Conservation (phyloP, 139 green algal genomes). For the Chlorella sp. region DNA sequence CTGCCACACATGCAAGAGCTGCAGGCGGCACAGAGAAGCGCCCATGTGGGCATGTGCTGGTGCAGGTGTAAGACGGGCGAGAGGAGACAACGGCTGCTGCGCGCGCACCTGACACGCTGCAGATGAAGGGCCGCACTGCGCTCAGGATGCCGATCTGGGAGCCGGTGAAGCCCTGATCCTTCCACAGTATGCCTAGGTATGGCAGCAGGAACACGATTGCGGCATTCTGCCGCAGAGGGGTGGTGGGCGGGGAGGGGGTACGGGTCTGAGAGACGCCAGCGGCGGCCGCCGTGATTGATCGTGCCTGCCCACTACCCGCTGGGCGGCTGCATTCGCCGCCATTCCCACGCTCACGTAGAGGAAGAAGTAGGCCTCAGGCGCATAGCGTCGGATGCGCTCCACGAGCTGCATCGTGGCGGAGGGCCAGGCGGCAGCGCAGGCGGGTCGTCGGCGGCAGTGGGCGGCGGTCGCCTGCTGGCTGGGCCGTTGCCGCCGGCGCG, state of each 20-base stretch:
- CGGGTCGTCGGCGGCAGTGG: too few relatives aligned
- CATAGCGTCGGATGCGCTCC: background rate
- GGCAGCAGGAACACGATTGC: conserved; percentile 6
- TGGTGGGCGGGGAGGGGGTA: background rate
- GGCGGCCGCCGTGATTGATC: too few relatives aligned
- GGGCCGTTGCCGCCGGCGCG: too few relatives aligned
- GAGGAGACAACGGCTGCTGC: background rate
- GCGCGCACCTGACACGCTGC: background rate
- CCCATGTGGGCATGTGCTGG: background rate
- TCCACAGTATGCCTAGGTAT: conserved; percentile 4
- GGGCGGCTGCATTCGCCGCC: too few relatives aligned
- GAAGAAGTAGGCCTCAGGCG: conserved; percentile 4
- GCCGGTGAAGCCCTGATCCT: background rate
- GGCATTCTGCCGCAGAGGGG: background rate
- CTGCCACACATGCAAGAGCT: too few relatives aligned
- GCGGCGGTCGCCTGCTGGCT: too few relatives aligned
- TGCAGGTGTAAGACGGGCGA: background rate
- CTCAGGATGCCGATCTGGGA: conserved; percentile 6
- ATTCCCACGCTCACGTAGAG: background rate
- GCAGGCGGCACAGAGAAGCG: too few relatives aligned
- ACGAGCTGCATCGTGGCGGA: too few relatives aligned
- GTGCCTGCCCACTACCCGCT: too few relatives aligned
- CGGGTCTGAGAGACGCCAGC: background rate
- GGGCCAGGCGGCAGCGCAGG: too few relatives aligned
- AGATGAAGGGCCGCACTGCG: conserved; percentile 2